Conservation (phyloP, 345 rosid genomes). For the Iberis pinnata region DNA sequence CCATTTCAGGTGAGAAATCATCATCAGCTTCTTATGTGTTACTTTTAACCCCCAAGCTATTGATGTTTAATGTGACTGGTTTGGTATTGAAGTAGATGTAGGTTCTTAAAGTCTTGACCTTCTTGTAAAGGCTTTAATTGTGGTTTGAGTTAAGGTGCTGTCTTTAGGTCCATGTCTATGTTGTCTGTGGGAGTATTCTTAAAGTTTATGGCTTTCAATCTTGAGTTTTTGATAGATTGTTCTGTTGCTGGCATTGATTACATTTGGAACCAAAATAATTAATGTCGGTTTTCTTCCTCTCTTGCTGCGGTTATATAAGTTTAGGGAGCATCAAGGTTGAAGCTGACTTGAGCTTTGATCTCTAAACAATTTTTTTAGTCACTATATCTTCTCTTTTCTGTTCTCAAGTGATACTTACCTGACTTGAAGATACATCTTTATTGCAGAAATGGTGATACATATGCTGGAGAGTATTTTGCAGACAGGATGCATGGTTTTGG, state of each 20-base stretch:
- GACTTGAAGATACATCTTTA: constrained; percentile 8
- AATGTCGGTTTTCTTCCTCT: too few species aligned
- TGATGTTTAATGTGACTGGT: too few species aligned
- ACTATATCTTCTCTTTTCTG: not conserved
- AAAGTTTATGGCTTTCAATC: constrained; percentile 6
- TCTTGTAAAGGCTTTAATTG: not conserved
- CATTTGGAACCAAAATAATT: too few species aligned
- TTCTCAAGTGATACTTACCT: constrained; percentile 8
- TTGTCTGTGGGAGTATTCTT: not conserved
- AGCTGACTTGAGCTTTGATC: not conserved
- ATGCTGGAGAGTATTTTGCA: constrained; percentile 77
- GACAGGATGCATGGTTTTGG: constrained; percentile 87
- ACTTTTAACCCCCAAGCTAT: too few species aligned
- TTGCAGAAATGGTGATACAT: constrained; percentile 66
- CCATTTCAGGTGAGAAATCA: constrained; percentile 63
- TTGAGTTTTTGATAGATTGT: constrained; percentile 2
- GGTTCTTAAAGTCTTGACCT: constrained; percentile 1
- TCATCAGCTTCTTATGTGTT: constrained; percentile 16
- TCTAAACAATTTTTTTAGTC: not conserved
- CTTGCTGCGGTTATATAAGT: not conserved
- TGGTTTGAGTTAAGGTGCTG: constrained; percentile 30
- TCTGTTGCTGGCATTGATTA: not conserved
- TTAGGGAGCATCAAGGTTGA: constrained; percentile 4
- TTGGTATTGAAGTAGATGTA: constrained; percentile 5
- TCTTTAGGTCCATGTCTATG: not conserved